Conservation (phyloP, 352 stramenopile species). For the Globisporangium middletonii region DNA sequence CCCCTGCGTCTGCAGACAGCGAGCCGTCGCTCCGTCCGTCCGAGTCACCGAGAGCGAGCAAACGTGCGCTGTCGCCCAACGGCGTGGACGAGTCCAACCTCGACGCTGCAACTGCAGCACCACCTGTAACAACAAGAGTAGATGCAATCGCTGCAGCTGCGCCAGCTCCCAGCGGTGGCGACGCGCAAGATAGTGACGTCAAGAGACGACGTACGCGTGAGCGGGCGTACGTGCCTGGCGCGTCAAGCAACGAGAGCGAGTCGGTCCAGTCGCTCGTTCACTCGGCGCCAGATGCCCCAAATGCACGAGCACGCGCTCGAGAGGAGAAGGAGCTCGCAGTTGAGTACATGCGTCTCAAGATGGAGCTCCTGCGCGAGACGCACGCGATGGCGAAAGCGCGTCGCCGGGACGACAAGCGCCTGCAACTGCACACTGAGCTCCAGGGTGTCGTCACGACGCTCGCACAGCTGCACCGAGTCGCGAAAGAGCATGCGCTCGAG, state of each 20-base stretch:
- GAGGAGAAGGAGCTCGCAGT: slow-evolving; percentile 10
- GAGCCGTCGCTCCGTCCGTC: background rate
- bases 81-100: too few species aligned
- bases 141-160: too few species aligned
- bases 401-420: slow-evolving; percentile 16
- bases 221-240: too few species aligned
- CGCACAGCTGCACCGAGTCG: slow-evolving; percentile 28
- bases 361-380: slow-evolving; percentile 23
- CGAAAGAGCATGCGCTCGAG: slow-evolving; percentile 26
- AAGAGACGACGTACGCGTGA: too few species aligned
- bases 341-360: slow-evolving; percentile 12
- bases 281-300: background rate
- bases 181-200: too few species aligned
- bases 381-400: slow-evolving; percentile 5
- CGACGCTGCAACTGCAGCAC: too few species aligned
- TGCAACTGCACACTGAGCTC: slow-evolving; percentile 33
- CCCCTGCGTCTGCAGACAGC: background rate
- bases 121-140: too few species aligned
- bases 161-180: too few species aligned
- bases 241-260: too few species aligned
- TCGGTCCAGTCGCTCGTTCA: too few species aligned
- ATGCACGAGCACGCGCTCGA: background rate
- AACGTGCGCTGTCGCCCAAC: too few species aligned
- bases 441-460: slow-evolving; percentile 31
- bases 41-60: background rate